Percentiles rank a stretch among this genome's conserved stretches.
Evolutionary conservation across 495 filamentous ascomycete species (phyloP).

Genomic region (Trichodelitschia bisporula): DNA sequence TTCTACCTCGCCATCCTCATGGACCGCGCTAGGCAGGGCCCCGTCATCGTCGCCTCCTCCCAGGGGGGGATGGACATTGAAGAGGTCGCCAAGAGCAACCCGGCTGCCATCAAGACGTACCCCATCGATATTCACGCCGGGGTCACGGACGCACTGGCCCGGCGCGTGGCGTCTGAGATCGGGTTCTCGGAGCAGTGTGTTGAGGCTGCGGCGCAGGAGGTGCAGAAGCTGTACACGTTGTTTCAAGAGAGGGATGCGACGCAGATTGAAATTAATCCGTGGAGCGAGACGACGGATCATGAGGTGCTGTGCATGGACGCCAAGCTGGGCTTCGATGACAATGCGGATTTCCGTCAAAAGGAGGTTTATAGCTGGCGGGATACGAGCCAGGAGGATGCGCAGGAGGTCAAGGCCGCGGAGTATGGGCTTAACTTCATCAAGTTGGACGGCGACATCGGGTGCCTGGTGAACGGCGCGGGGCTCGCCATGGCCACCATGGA

Average conservation of each 20-base stretch:
- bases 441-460: constrained; percentile 96
- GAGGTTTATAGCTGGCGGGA: constrained; percentile 89
- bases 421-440: constrained; percentile 98
- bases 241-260: constrained; percentile 97
- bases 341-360: constrained; percentile 93
- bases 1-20: constrained; percentile 97
- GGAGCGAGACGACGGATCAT: constrained; percentile 92
- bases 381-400: constrained; percentile 80
- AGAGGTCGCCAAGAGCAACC: constrained; percentile 89
- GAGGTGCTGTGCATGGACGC: constrained; percentile 97
- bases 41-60: constrained; percentile 89
- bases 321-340: constrained; percentile 95
- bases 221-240: constrained; percentile 95
- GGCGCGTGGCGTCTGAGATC: constrained; percentile 69
- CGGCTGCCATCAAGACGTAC: constrained; percentile 80
- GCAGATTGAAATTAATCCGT: constrained; percentile 97
- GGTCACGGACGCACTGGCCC: constrained; percentile 85
- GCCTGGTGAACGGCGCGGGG: constrained; percentile 94
- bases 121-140: constrained; percentile 82
- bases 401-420: constrained; percentile 91
- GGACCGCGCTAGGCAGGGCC: constrained; percentile 78
- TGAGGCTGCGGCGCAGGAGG: constrained; percentile 76
- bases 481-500: constrained; percentile 99
- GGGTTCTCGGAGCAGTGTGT: constrained; percentile 95
- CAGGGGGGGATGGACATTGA: constrained; percentile 99